Conservation (phyloP, 768 basidiomycete genomes). For the Sarcodon sp. region DNA sequence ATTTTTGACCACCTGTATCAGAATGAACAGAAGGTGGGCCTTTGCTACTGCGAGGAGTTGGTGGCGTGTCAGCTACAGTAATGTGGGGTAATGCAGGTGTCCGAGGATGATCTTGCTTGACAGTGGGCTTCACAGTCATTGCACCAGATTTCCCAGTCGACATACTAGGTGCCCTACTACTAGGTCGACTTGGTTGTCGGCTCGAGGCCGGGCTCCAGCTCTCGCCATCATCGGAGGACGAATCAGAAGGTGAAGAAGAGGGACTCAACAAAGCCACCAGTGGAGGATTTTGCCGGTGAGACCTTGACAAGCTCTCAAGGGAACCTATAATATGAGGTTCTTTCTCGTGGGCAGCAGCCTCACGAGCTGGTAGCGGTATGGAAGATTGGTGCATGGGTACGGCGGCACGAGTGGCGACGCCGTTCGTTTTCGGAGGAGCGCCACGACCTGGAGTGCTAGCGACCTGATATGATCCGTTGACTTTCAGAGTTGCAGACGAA, state of each 20-base stretch:
- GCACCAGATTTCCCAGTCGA: conserved; percentile 17
- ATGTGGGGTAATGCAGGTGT: conserved; percentile 1
- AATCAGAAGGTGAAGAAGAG: conserved; percentile 30
- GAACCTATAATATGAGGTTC: conserved; percentile 17
- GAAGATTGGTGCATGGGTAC: conserved; percentile 10
- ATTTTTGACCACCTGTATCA: conserved; percentile 53
- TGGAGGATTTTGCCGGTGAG: conserved; percentile 31
- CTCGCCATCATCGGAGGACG: conserved; percentile 38
- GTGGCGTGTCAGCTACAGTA: conserved; percentile 5
- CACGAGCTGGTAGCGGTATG: conserved; percentile 40
- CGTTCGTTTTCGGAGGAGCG: conserved; percentile 8
- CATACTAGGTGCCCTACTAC: conserved; percentile 31
- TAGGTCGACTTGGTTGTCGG: conserved; percentile 42
- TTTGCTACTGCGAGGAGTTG: conserved; percentile 8
- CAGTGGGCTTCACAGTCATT: conserved; percentile 2
- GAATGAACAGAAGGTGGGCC: conserved; percentile 21
- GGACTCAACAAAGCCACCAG: conserved; percentile 24
- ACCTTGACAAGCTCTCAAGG: conserved; percentile 11
- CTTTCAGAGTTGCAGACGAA: not conserved
- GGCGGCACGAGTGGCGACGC: not conserved
- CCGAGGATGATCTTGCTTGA: not conserved
- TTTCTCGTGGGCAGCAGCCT: conserved; percentile 33
- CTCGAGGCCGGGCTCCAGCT: conserved; percentile 52
- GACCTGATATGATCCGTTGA: conserved; percentile 1
- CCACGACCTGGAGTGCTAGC: too few species aligned